A percentile compares a stretch with the other conserved stretches of the same genome.
Conservation (phyloP, 108 stramenopile species). For the Skeletonema potamos region DNA sequence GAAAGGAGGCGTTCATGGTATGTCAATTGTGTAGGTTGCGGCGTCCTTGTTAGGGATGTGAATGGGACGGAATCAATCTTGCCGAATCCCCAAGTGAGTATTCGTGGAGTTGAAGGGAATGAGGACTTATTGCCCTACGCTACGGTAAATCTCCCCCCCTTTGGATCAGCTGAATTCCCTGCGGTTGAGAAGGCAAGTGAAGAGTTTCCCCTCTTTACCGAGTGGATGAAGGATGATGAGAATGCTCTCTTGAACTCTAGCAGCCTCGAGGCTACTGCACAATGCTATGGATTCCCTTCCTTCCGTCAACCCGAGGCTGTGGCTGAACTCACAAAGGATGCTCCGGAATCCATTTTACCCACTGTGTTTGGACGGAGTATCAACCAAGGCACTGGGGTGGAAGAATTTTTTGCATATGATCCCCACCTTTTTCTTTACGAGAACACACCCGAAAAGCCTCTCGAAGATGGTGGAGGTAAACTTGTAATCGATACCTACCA, state of each 20-base stretch:
- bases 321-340: not conserved
- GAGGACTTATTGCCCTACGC: constrained; percentile 9
- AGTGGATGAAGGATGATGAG: constrained; percentile 8
- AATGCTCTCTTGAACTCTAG: not conserved
- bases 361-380: not conserved
- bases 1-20: not conserved
- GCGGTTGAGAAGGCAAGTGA: constrained; percentile 1
- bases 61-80: constrained; percentile 1
- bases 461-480: constrained; percentile 46
- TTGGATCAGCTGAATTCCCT: constrained; percentile 4
- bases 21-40: constrained; percentile 28
- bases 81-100: constrained; percentile 16
- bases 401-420: not conserved
- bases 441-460: not conserved
- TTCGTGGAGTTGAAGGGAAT: constrained; percentile 25
- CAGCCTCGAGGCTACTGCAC: not conserved
- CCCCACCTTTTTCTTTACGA: not conserved
- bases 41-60: not conserved
- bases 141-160: not conserved
- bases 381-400: not conserved
- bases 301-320: constrained; percentile 9
- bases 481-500: constrained; percentile 12
- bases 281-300: constrained; percentile 5
- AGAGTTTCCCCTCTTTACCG: constrained; percentile 1
- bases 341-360: not conserved